These are phyloP conservation scores for Xylaria hypoxylon DNA, from an alignment of 2,329 filamentous ascomycete species.

Conservation along the genomic window DNA sequence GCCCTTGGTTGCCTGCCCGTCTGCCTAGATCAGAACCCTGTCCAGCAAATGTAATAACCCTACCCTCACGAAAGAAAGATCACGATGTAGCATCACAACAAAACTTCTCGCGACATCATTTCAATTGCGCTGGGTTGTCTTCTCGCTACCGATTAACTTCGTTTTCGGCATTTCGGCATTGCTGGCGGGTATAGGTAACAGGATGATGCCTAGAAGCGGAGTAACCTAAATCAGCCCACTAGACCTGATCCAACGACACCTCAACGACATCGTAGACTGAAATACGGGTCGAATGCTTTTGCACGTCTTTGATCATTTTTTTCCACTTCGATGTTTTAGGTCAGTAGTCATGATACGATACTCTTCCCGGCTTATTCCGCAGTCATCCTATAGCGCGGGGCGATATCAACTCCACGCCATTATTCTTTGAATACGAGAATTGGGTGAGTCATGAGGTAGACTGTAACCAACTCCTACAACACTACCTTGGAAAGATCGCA, in stretches of 20 bases:
- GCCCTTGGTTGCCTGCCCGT: constrained; percentile 20
- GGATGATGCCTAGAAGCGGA: constrained; percentile 4
- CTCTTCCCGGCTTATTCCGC: not conserved
- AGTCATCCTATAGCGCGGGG: not conserved
- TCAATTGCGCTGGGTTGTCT: not conserved
- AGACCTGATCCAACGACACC: not conserved
- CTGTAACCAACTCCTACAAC: not conserved
- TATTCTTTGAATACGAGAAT: constrained; percentile 25
- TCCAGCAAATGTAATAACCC: constrained; percentile 9
- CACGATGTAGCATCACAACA: not conserved
- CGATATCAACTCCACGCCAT: not conserved
- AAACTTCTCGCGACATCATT: not conserved
- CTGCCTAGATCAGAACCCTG: constrained; percentile 22
- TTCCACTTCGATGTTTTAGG: not conserved
- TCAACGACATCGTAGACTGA: no score
- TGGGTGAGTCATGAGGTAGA: constrained; percentile 14
- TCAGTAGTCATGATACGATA: not conserved
- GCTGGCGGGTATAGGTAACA: not conserved
- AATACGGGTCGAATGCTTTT: not conserved
- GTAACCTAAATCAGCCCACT: constrained; percentile 6
- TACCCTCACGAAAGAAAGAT: not conserved
- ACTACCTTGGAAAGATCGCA: not conserved
- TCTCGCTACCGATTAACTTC: not conserved
- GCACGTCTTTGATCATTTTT: not conserved
- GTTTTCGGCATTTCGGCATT: not conserved